These are phyloP conservation scores for Mycena sanguinolenta DNA, from an alignment of 768 basidiomycete genomes.

Conservation along the genomic window DNA sequence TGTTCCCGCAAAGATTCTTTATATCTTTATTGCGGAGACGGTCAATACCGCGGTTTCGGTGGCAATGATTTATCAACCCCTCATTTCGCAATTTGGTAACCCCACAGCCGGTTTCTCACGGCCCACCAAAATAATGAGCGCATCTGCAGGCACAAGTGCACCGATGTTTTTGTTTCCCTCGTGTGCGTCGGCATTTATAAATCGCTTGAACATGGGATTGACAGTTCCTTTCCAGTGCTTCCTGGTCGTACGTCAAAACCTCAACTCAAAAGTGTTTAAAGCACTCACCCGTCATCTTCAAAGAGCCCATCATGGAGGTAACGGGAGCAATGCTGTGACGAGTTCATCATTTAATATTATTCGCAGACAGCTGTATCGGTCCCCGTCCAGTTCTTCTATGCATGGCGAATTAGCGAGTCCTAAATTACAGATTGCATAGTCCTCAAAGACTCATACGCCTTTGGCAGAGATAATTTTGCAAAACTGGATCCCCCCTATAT, in stretches of 20 bases:
- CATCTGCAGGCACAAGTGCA: not conserved
- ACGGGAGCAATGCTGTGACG: too few relatives aligned
- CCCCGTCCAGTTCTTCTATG: conserved; percentile 4
- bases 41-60: not conserved
- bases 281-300: not conserved
- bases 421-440: too few relatives aligned
- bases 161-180: not conserved
- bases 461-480: too few relatives aligned
- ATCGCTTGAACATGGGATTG: not conserved
- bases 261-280: not conserved
- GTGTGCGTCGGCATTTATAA: not conserved
- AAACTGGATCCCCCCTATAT: not conserved
- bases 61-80: not conserved
- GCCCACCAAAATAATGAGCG: not conserved
- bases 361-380: not conserved
- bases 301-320: not conserved
- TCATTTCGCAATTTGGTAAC: not conserved
- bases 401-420: not conserved
- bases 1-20: not conserved
- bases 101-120: not conserved
- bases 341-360: not conserved
- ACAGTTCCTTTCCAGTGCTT: not conserved
- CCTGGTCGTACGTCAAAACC: not conserved
- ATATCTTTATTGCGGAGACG: not conserved
- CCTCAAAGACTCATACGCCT: too few relatives aligned